These are phyloP conservation scores for Dryas drummondii DNA, from an alignment of 306 rosid genomes.

Conservation along the genomic window DNA sequence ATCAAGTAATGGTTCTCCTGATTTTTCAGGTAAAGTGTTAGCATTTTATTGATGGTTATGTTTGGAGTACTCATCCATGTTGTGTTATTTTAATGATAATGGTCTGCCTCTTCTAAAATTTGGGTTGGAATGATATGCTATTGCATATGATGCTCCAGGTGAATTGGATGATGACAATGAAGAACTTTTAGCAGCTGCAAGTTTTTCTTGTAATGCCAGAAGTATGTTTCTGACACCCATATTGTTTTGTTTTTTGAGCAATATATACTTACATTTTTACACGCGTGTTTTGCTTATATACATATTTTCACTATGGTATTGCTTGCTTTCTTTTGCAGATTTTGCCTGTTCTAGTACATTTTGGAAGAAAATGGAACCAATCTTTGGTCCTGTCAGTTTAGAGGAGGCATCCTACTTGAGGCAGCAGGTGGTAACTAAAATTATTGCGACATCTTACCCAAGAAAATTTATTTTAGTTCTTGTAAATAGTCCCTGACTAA, in stretches of 20 bases:
- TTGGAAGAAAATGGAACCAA: slow-evolving; percentile 78
- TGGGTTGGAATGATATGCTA: slow-evolving; percentile 16
- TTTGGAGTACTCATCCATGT: not conserved
- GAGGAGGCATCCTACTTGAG: slow-evolving; percentile 53
- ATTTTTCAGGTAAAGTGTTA: slow-evolving; percentile 56
- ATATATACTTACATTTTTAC: slow-evolving; percentile 1
- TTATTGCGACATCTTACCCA: slow-evolving; percentile 5
- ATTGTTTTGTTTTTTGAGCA: slow-evolving; percentile 8
- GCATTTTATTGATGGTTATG: not conserved
- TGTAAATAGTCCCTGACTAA: slow-evolving; percentile 23
- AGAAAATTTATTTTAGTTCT: slow-evolving; percentile 10
- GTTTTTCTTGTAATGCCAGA: slow-evolving; percentile 61
- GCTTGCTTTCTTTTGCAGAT: slow-evolving; percentile 44
- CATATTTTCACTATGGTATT: slow-evolving; percentile 11
- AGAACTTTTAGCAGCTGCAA: slow-evolving; percentile 73
- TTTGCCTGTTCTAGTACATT: slow-evolving; percentile 65
- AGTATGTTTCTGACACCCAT: slow-evolving; percentile 50
- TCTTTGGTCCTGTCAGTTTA: slow-evolving; percentile 55
- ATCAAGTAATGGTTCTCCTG: slow-evolving; percentile 46
- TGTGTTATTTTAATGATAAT: not conserved
- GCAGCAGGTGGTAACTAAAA: slow-evolving; percentile 54
- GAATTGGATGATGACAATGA: slow-evolving; percentile 68
- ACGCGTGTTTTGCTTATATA: not conserved
- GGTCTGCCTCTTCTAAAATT: slow-evolving; percentile 9
- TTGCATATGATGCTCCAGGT: slow-evolving; percentile 46